Conservation (phyloP, 371 early-diverging fungal genomes). For the Mortierella sp. region DNA sequence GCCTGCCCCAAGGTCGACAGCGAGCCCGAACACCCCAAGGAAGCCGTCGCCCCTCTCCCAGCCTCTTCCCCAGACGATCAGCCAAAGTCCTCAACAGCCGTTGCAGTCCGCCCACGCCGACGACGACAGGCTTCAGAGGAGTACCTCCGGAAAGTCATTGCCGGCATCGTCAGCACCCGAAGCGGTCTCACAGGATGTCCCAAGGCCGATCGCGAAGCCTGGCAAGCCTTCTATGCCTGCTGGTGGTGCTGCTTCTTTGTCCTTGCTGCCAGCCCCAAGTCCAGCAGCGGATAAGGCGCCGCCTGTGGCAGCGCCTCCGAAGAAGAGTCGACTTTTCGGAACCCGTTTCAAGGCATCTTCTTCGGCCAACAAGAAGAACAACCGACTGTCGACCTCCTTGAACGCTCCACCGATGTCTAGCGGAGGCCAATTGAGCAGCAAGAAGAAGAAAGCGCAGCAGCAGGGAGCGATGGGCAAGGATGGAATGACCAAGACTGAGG, state of each 20-base stretch:
- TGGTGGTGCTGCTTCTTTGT: slow-evolving; percentile 52
- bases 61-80: slow-evolving; percentile 2
- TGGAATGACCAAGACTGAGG: slow-evolving; percentile 45
- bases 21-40: not conserved
- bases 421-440: slow-evolving; percentile 9
- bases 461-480: slow-evolving; percentile 28
- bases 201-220: slow-evolving; percentile 39
- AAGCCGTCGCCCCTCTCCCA: not conserved
- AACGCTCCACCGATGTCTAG: not conserved
- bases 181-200: slow-evolving; percentile 27
- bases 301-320: slow-evolving; percentile 9
- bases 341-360: slow-evolving; percentile 11
- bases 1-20: slow-evolving; percentile 8
- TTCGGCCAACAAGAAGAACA: slow-evolving; percentile 33
- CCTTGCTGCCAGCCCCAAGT: slow-evolving; percentile 30
- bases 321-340: slow-evolving; percentile 40
- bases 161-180: slow-evolving; percentile 37
- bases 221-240: slow-evolving; percentile 47
- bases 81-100: slow-evolving; percentile 1
- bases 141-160: slow-evolving; percentile 39
- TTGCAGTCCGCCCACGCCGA: slow-evolving; percentile 17
- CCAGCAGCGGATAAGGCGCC: slow-evolving; percentile 11
- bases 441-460: slow-evolving; percentile 23
- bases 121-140: slow-evolving; percentile 45
- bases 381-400: slow-evolving; percentile 29